phyloP scores from a whole-genome alignment of 2,329 filamentous ascomycete species.

The Orbilia javanica region DNA sequence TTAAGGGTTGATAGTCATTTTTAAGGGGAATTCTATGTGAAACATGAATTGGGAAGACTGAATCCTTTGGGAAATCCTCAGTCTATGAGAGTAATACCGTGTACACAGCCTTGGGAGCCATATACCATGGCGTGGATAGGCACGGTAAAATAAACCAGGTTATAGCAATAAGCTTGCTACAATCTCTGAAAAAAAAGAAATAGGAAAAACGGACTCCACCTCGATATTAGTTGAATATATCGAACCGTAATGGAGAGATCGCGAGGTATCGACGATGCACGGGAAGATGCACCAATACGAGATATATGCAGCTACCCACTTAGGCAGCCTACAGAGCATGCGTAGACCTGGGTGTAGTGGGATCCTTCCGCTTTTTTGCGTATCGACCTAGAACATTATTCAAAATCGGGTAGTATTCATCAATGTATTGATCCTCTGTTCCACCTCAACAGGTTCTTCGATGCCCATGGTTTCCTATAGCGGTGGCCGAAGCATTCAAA shows the following conservation, averaged over 20 bases:
- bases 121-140: neutral
- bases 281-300: conserved; percentile 27
- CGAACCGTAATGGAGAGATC: conserved; percentile 16
- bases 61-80: too few species aligned
- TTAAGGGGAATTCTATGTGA: conserved; percentile 1
- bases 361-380: neutral
- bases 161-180: neutral
- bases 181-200: neutral
- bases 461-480: conserved; percentile 43
- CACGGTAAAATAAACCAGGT: conserved; percentile 28
- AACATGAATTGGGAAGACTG: neutral
- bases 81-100: neutral
- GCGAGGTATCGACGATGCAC: conserved; percentile 4
- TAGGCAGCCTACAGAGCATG: conserved; percentile 24
- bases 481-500: neutral
- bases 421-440: conserved; percentile 34
- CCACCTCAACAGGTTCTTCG: conserved; percentile 39
- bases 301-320: conserved; percentile 29
- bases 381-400: conserved; percentile 9
- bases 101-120: neutral
- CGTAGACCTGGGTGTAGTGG: neutral
- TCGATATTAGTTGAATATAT: conserved; percentile 32
- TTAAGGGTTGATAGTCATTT: neutral
- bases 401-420: conserved; percentile 20
- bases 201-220: neutral